Base-by-base conservation (phyloP, 352 stramenopile species). In the Hyaloperonospora brassicae region DNA sequence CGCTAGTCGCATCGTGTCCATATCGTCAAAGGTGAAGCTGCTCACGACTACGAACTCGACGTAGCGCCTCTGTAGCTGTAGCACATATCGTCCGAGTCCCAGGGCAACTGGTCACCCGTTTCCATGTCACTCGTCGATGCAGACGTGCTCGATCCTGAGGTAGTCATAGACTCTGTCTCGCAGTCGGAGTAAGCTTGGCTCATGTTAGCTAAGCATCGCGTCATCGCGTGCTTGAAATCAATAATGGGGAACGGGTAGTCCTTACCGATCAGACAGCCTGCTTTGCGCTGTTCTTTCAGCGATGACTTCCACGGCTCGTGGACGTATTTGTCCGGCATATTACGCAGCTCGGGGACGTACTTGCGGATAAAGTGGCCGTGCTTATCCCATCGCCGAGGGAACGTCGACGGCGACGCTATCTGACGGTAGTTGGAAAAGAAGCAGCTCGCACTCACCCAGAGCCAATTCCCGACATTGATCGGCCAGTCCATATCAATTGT, bases 391-490 rank as follows among this genome's bases (percentile, higher is more conserved):
- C 97, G 95, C 65, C 98, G 97, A 8, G 84, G 78, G 61, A 95
- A 97, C 23, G 82, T 70, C 25, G 89, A 82, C 6, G 93, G 93
- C 42, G 77, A 96, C 58, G 98, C 97, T 61, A 97, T 95, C 24
- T 88, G 76, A 64, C 95, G 96, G 64, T 97, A 98, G 62, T 98
- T 93, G 46, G 96, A 89, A 64, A 97, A 98, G 66, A 97, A 98
- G 47, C 80, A 89, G 46, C 83, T 95, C 40, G 88, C 94, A 34
- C 76, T 95, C 1, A 99, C 82, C 94, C 96, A 98, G 43, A 97
- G 79, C 95, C 96, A 98, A 61, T 98, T 99, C 69, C 95, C 96
- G 53, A 95, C 86, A 72, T 98, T 98, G n/a, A 99, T 62, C 1
- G 82, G 64, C 81, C 93, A 98, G 63, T 99, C 95, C 22, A 95